A percentile compares a stretch with the other conserved stretches of the same genome.
Evolutionary conservation across 2,329 filamentous ascomycete species (phyloP).

Genomic region (Hawksworthiomyces lignivorus): DNA sequence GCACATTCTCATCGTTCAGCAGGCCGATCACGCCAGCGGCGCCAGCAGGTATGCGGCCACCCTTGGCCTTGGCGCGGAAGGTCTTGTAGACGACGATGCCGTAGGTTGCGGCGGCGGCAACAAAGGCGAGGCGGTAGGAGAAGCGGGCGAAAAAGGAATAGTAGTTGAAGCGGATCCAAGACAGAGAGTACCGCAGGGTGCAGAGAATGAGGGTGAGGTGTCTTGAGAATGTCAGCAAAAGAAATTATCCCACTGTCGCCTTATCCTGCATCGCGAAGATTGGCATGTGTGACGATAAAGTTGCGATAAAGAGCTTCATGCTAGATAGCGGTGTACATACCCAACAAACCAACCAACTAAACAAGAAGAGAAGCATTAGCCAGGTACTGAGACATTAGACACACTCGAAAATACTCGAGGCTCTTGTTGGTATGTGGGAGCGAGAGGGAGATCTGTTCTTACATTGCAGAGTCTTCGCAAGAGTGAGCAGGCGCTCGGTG

Average conservation of each 20-base stretch:
- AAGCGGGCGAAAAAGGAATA: constrained; percentile 69
- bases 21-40: constrained; percentile 53
- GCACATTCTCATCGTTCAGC: constrained; percentile 87
- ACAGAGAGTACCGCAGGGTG: constrained; percentile 74
- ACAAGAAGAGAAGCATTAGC: too few species aligned
- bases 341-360: constrained; percentile 72
- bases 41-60: constrained; percentile 40
- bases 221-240: constrained; percentile 36
- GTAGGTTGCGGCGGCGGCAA: constrained; percentile 86
- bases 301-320: too few species aligned
- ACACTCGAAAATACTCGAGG: too few species aligned
- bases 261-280: too few species aligned
- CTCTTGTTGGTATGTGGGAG: too few species aligned
- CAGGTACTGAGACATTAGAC: too few species aligned
- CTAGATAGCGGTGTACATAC: constrained; percentile 60
- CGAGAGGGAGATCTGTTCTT: too few species aligned
- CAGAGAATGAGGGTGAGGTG: constrained; percentile 80
- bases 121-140: constrained; percentile 83
- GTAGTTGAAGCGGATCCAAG: constrained; percentile 84
- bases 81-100: constrained; percentile 99
- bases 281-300: too few species aligned
- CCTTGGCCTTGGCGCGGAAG: constrained; percentile 75
- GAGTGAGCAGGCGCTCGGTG: constrained; percentile 62
- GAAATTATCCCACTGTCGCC: too few species aligned
- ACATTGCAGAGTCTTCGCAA: constrained; percentile 92